phyloP scores from a whole-genome alignment of 345 rosid species.

The Pseudoturritis turrita region DNA sequence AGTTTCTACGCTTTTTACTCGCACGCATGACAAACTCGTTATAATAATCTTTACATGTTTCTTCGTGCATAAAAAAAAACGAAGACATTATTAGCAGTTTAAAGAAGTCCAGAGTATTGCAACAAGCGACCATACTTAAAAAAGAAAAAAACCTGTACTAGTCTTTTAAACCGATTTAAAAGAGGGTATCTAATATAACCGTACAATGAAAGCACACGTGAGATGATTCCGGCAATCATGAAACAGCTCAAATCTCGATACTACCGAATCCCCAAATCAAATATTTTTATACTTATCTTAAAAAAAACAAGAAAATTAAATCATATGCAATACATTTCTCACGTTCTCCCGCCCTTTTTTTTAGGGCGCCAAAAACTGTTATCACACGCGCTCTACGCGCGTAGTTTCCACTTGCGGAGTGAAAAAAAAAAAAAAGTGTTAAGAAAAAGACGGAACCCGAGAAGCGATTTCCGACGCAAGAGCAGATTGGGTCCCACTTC shows the following conservation, averaged over 20 bases:
- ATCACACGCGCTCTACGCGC: background rate
- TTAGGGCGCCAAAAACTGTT: conserved; percentile 26
- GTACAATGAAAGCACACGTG: conserved; percentile 10
- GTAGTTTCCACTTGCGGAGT: background rate
- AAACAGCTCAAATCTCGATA: conserved; percentile 14
- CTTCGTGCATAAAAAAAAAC: too few species aligned
- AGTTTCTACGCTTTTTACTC: too few species aligned
- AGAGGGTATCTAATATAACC: background rate
- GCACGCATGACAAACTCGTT: too few species aligned
- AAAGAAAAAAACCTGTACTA: too few species aligned
- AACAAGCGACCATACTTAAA: background rate
- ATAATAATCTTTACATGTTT: too few species aligned
- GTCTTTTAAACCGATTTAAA: too few species aligned
- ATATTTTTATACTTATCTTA: background rate
- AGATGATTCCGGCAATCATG: conserved; percentile 24
- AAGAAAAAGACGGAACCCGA: conserved; percentile 7
- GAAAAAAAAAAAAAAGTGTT: background rate
- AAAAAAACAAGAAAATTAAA: background rate
- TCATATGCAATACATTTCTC: background rate
- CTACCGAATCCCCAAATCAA: background rate
- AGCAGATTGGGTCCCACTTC: background rate
- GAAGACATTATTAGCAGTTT: background rate
- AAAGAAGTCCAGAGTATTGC: background rate
- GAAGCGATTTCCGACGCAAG: conserved; percentile 11
- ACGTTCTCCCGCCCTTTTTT: conserved; percentile 27